Base-by-base conservation (phyloP, 2,329 filamentous ascomycete species). In the Sphaerulina populicola region DNA sequence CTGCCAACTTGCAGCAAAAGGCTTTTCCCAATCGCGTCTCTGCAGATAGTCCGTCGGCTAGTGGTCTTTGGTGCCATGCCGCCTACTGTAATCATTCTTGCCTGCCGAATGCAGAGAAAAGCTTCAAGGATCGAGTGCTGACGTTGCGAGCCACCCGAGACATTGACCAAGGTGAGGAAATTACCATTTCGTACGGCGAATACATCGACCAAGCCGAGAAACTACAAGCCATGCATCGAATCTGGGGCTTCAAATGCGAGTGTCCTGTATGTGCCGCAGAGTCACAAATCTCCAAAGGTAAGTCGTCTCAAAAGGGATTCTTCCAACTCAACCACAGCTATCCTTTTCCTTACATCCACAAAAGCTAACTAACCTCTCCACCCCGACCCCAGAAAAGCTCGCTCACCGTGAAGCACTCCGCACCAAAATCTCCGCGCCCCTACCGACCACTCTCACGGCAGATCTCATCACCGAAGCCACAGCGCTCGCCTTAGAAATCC, bases 1-100 rank as follows among this genome's bases (percentile, higher is more conserved):
- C 53, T 4, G 39, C 14, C 9, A 33, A 31, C 6, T 31, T 10
- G 9, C 41, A 46, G 14, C 21, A 38, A 10, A 41, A 40, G 31
- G 47, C 52, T 6, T 54, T 51, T 33, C 43, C 47, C 15, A 47
- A 43, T 23, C 50, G 53, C 6, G 23, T 44, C 8, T 11, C 30
- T 11, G 39, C 15, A 2, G 11, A 44, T 10, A 33, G 18, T 33
- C 43, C 21, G 27, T 27, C 14, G 10, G 52, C 49, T 2, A 52
- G 44, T 29, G 52, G 49, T 4, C 36, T 54, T 11, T 54, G 52
- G 52, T 48, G 40, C 31, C 45, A 35, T 10, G 37, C 44, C 1
- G 39, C 53, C 29, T 53, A 47, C 38, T 40, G 38, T 50, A 55
- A 55, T 27, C 56, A 56, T 36, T 58, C 56, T 12, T 58, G 56